phyloP scores from a whole-genome alignment of 2,329 filamentous ascomycete species.

The Lasiodiplodia sp. region DNA sequence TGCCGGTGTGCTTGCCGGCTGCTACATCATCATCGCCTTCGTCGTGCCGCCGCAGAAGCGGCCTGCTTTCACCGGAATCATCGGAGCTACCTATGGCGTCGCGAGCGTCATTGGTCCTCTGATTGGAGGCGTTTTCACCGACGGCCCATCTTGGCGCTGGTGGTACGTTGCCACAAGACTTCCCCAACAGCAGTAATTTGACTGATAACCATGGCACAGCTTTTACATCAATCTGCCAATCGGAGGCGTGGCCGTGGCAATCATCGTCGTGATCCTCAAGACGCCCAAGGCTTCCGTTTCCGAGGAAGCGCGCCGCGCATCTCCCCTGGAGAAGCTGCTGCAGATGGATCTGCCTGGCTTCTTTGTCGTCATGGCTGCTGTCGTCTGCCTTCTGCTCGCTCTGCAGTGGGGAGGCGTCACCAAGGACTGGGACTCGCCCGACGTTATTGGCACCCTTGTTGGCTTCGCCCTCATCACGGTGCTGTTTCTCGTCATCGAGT shows the following conservation, averaged over 20 bases:
- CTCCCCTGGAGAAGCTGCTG: conserved; percentile 8
- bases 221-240: conserved; percentile 57
- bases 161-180: conserved; percentile 24
- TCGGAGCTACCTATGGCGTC: conserved; percentile 29
- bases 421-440: conserved; percentile 10
- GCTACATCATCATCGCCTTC: conserved; percentile 59
- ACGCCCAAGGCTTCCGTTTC: conserved; percentile 39
- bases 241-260: conserved; percentile 48
- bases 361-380: conserved; percentile 42
- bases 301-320: conserved; percentile 31
- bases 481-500: conserved; percentile 37
- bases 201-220: conserved; percentile 17
- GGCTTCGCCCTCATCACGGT: background rate
- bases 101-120: conserved; percentile 37
- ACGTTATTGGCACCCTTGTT: background rate
- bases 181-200: background rate
- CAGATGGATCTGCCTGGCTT: conserved; percentile 41
- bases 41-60: conserved; percentile 51
- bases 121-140: conserved; percentile 32
- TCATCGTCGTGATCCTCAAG: conserved; percentile 51
- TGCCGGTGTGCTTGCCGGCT: conserved; percentile 57
- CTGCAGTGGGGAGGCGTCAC: conserved; percentile 46
- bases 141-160: conserved; percentile 47
- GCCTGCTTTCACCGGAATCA: background rate
- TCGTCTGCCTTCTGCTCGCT: conserved; percentile 43